Conservation (phyloP, 345 rosid genomes). For the Aethionema arabicum region DNA sequence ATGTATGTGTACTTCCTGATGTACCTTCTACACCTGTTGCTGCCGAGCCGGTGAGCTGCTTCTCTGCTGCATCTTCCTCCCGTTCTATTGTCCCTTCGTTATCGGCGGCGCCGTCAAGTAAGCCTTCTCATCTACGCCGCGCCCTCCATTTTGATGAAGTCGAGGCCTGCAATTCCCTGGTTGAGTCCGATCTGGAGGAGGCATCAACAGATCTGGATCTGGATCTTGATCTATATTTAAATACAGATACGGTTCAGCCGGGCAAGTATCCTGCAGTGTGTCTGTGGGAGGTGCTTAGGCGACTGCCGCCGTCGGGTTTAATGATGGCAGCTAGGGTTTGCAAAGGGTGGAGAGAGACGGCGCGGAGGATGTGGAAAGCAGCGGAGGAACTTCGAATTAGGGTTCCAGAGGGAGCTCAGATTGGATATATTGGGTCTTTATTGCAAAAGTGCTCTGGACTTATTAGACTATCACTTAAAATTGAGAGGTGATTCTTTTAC, state of each 20-base stretch:
- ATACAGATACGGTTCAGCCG: slow-evolving; percentile 37
- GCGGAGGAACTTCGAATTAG: slow-evolving; percentile 79
- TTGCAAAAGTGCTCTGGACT: slow-evolving; percentile 80
- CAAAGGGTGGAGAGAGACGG: slow-evolving; percentile 80
- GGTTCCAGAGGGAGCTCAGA: slow-evolving; percentile 67
- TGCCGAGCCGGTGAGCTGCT: slow-evolving; percentile 33
- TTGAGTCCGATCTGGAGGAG: slow-evolving; percentile 42
- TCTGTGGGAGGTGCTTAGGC: slow-evolving; percentile 78
- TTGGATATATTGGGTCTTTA: slow-evolving; percentile 78
- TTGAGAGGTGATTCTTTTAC: slow-evolving; percentile 73
- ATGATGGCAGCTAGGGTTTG: slow-evolving; percentile 82
- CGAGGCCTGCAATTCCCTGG: slow-evolving; percentile 50
- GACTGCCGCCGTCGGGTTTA: slow-evolving; percentile 72
- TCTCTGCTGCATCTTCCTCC: slow-evolving; percentile 42
- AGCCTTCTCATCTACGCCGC: slow-evolving; percentile 67
- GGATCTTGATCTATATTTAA: slow-evolving; percentile 44
- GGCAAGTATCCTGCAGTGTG: slow-evolving; percentile 55
- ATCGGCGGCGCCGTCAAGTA: slow-evolving; percentile 45
- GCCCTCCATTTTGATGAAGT: slow-evolving; percentile 79
- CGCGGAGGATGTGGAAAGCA: slow-evolving; percentile 79
- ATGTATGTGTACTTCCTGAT: slow-evolving; percentile 45
- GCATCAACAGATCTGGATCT: slow-evolving; percentile 46
- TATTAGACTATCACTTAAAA: slow-evolving; percentile 59
- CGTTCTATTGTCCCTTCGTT: slow-evolving; percentile 37
- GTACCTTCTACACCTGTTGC: slow-evolving; percentile 32